Evolutionary conservation across 2,329 filamentous ascomycete genomes (phyloP), one percentile per base, ranked within the genome.

Genomic region (Claviceps sorghi): DNA sequence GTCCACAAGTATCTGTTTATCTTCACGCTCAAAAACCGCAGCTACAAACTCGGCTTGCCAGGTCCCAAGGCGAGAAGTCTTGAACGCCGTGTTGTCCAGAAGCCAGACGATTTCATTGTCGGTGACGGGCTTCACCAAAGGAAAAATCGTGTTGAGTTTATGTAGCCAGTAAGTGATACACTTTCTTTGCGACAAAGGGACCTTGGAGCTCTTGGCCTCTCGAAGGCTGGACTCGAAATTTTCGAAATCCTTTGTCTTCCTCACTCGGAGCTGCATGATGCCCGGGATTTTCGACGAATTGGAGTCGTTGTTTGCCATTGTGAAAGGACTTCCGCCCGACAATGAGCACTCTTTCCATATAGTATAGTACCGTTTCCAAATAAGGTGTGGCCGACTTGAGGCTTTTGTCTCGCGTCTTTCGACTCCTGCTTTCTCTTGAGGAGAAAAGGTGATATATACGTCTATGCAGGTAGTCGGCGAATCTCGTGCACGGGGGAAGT

Each of bases 1-100:
- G 40, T 84, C 78, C 43, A 84, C 77, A 1, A 89, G 68, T 55
- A 81, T 77, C 55, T 78, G 77, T 42, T 84, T 83, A 5, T 82
- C 79, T 59, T 86, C 73, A 61, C 82, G 81, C 57, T 84, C 79
- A 60, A 96, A 95, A 53, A 88, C 86, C 45, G 86, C 87, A 2
- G 85, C 80, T 0, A 95, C 82, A 56, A 90, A 89, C 63, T 96
- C 88, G 29, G 85, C 85, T 61, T 86, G 76, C 88, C 89, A 96
- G 50, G 63, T 65, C 51, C 68, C 69, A 2, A 68, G 66, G 53
- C 65, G 60, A 19, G 69, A 61, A 46, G 71, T 68, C 55, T 80
- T 79, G 64, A 84, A 91, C 4, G 89, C 90, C 2, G 86, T 91
- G 62, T 93, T 95, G 70, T 97, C 89, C 48, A 96, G 73, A 8